A percentile compares a stretch with the other conserved stretches of the same genome.
These are phyloP conservation scores for Glebionis coronaria DNA, from an alignment of 129 eudicot genomes.

Conservation along the genomic window DNA sequence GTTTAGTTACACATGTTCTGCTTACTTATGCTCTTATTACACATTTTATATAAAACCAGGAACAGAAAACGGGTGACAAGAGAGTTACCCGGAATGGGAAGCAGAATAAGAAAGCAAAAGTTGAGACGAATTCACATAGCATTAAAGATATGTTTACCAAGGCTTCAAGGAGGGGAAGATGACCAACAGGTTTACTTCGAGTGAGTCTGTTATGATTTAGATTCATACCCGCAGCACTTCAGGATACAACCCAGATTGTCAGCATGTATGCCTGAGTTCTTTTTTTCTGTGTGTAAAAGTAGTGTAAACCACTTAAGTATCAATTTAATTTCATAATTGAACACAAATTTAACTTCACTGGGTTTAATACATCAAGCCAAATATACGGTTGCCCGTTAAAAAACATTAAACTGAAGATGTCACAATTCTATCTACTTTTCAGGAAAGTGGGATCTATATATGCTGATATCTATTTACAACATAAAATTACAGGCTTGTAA, in stretches of 20 bases:
- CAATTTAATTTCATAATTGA: not conserved
- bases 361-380: too few species aligned
- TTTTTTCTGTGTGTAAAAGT: not conserved
- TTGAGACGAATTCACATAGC: conserved; percentile 58
- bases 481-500: too few species aligned
- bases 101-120: conserved; percentile 64
- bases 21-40: not conserved
- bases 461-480: too few species aligned
- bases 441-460: too few species aligned
- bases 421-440: too few species aligned
- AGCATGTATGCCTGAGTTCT: not conserved
- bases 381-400: too few species aligned
- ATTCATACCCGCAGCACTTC: too few species aligned
- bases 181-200: too few species aligned
- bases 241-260: not conserved
- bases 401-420: too few species aligned
- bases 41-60: conserved; percentile 18
- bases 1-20: not conserved
- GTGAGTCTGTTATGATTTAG: not conserved
- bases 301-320: not conserved
- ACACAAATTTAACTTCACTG: too few species aligned
- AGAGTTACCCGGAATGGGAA: conserved; percentile 43
- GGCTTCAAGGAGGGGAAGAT: too few species aligned
- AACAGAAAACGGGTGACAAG: conserved; percentile 40
- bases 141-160: too few species aligned